phyloP scores from a whole-genome alignment of 192 early-diverging fungal species.

The Backusella circina region DNA sequence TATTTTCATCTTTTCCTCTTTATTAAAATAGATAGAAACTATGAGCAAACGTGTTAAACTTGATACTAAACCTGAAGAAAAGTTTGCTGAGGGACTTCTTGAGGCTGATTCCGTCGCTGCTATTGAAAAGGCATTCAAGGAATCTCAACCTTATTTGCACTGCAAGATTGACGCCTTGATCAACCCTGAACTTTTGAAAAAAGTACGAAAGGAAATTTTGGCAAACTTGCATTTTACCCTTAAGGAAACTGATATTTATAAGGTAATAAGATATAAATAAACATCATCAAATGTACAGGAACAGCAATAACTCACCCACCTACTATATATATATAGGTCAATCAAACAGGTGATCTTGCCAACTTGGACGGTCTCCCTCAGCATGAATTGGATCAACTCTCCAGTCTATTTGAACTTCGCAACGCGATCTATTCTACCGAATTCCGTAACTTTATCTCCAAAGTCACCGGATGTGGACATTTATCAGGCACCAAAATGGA shows the following conservation, averaged over 20 bases:
- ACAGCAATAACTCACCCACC: not conserved
- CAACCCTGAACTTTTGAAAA: constrained; percentile 54
- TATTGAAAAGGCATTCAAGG: constrained; percentile 11
- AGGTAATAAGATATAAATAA: constrained; percentile 16
- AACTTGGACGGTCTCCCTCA: constrained; percentile 73
- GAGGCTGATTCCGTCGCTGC: not conserved
- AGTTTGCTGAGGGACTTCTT: constrained; percentile 6
- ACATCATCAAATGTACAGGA: not conserved
- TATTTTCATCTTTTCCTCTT: not conserved
- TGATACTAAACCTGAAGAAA: not conserved
- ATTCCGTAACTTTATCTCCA: constrained; percentile 65
- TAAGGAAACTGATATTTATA: constrained; percentile 89
- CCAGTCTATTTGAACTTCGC: constrained; percentile 54
- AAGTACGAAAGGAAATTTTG: constrained; percentile 64
- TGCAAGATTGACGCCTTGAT: constrained; percentile 57
- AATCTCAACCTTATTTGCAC: constrained; percentile 63
- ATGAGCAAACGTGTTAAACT: constrained; percentile 12
- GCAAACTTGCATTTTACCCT: constrained; percentile 61
- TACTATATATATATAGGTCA: constrained; percentile 31
- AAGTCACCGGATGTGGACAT: constrained; percentile 66
- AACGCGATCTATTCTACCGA: constrained; percentile 72
- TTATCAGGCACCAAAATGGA: constrained; percentile 65
- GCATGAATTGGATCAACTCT: constrained; percentile 53
- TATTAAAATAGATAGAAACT: not conserved
- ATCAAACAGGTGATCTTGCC: constrained; percentile 80